Evolutionary conservation across 441 rosid genomes (phyloP).

Genomic region (Cnidoscolus chayamansa): DNA sequence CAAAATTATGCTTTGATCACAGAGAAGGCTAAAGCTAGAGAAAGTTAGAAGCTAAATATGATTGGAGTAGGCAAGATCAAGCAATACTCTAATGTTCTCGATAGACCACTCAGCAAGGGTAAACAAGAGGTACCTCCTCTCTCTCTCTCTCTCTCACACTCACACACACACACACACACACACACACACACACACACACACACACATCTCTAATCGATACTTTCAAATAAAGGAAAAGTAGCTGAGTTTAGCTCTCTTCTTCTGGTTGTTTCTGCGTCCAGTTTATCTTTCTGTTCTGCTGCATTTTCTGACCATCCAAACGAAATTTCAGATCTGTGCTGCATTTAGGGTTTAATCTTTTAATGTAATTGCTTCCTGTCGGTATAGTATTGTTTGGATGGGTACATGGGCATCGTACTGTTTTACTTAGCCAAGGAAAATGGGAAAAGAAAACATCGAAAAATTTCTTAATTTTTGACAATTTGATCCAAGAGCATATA

Average conservation of each 20-base stretch:
- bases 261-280: neutral
- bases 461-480: neutral
- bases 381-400: neutral
- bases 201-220: too few relatives aligned
- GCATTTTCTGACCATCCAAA: neutral
- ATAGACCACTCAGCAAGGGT: slow-evolving; percentile 94
- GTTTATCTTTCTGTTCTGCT: neutral
- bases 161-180: too few relatives aligned
- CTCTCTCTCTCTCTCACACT: neutral
- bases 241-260: neutral
- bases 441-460: neutral
- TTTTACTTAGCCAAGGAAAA: neutral
- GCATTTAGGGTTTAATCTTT: neutral
- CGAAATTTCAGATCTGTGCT: slow-evolving; percentile 1
- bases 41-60: slow-evolving; percentile 37
- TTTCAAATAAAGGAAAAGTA: neutral
- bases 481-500: neutral
- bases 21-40: neutral
- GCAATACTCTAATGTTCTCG: slow-evolving; percentile 90
- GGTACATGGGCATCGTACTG: neutral
- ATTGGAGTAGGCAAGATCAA: slow-evolving; percentile 93
- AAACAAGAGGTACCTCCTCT: slow-evolving; percentile 74
- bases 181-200: too few relatives aligned
- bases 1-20: too few relatives aligned
- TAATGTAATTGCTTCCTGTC: neutral